Evolutionary conservation across 2,329 filamentous ascomycete genomes (phyloP).

Genomic region (Fusarium sp.): DNA sequence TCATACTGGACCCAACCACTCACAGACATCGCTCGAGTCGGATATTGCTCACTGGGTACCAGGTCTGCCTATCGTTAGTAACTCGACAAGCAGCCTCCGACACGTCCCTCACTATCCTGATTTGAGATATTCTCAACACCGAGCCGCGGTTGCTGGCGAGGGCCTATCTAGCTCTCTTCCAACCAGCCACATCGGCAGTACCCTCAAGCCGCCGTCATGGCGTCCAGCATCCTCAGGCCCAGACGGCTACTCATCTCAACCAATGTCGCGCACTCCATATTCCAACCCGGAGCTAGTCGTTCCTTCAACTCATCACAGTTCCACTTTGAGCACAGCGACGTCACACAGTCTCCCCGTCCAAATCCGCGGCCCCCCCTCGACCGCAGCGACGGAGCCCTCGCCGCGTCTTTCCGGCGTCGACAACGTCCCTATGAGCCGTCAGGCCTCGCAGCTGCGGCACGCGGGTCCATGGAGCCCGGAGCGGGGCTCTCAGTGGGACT

Average conservation of each 20-base stretch:
- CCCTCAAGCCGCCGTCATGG: slow-evolving; percentile 30
- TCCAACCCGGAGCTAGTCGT: slow-evolving; percentile 20
- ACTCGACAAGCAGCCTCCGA: slow-evolving; percentile 28
- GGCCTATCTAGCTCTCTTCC: slow-evolving; percentile 26
- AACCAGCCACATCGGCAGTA: slow-evolving; percentile 28
- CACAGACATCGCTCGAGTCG: slow-evolving; percentile 26
- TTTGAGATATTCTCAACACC: slow-evolving; percentile 1
- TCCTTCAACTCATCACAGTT: not conserved
- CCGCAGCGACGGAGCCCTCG: slow-evolving; percentile 34
- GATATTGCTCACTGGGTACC: slow-evolving; percentile 31
- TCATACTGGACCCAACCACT: slow-evolving; percentile 13
- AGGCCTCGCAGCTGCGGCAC: slow-evolving; percentile 26
- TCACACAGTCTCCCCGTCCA: slow-evolving; percentile 6
- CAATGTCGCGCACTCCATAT: slow-evolving; percentile 33
- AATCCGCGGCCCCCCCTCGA: slow-evolving; percentile 26
- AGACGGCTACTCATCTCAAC: slow-evolving; percentile 37
- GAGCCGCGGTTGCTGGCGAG: slow-evolving; percentile 22
- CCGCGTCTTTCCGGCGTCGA: slow-evolving; percentile 25
- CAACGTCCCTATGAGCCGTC: slow-evolving; percentile 20
- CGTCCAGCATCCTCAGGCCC: slow-evolving; percentile 15
- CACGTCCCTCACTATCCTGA: slow-evolving; percentile 3
- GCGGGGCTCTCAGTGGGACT: slow-evolving; percentile 10
- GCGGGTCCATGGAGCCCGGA: slow-evolving; percentile 32
- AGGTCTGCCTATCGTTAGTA: slow-evolving; percentile 26
- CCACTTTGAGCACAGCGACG: slow-evolving; percentile 4